Base-by-base conservation (phyloP, 257 asterid species). In the Petunia axillaris region DNA sequence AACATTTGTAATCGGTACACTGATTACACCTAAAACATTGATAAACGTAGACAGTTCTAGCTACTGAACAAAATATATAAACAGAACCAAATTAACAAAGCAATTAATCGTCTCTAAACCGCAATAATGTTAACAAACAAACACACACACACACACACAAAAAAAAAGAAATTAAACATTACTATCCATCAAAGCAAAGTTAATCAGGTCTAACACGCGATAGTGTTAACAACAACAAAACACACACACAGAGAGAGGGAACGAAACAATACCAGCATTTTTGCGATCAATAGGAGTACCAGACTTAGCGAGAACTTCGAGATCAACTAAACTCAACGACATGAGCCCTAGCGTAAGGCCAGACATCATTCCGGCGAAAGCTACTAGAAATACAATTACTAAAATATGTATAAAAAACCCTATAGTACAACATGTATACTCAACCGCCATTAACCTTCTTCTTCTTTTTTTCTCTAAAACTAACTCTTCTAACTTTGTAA, bases 311-410 rank as follows among this genome's bases (percentile, higher is more conserved):
- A 94, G 91, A 48, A 96, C 99, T 84, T 96, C 99, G 81, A 96
- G 98, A 91, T 96, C 99, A 84, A 96, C 99, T 41, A 94, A 90
- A 65, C 98, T 91, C 78, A 96, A 93, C 16, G 99, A 96, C 99
- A 96, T 96, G 77, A 96, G 95, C 41, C 99, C 99, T 82, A 94
- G 76, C 80, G 99, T 96, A 52, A 96, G 98, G 11, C 99, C 99
- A 37, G 99, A 96, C 98, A 96, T 96, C 64, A 94, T 11, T 38
- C 99, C 98, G 4, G 99, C 98, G 79, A 96, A 96, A 54, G 70
- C 14, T 57, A 96, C 99, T 58, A 96, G 84, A 78, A 90, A 82
- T 39, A 88, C 81, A 3, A 92, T 81, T 25, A 91, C 75, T 70
- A 81, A 68, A 85, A 96, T 90, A 89, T 85, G 93, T 76, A 96